A percentile compares a stretch with the other conserved stretches of the same genome.
These are phyloP conservation scores for Phytophthora fragariaefolia DNA, from an alignment of 352 stramenopile species.

Conservation along the genomic window DNA sequence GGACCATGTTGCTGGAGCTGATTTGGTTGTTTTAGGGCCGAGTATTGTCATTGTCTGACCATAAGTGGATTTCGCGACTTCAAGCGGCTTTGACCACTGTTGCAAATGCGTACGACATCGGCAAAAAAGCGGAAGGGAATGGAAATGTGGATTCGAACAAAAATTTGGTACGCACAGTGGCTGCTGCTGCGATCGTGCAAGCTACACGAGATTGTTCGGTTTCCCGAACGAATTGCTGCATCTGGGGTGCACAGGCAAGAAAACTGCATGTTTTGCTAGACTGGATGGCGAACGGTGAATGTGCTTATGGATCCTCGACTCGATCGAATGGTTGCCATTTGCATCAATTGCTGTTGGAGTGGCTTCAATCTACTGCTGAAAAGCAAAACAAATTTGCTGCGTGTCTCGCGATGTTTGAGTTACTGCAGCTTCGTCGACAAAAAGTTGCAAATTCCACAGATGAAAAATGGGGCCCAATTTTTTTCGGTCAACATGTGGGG, in stretches of 20 bases:
- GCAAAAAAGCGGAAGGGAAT: background rate
- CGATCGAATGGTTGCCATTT: conserved; percentile 27
- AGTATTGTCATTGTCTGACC: conserved; percentile 54
- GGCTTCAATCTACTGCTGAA: conserved; percentile 30
- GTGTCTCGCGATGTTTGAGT: conserved; percentile 66
- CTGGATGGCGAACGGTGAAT: conserved; percentile 50
- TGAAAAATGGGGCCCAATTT: background rate
- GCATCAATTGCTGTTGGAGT: conserved; percentile 43
- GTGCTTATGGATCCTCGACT: background rate
- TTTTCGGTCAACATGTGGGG: conserved; percentile 21
- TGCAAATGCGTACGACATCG: conserved; percentile 23
- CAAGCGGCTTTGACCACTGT: conserved; percentile 44
- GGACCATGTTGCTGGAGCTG: conserved; percentile 1
- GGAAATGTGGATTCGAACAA: conserved; percentile 16
- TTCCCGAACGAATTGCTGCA: conserved; percentile 61
- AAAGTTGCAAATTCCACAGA: conserved; percentile 5
- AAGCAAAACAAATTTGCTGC: conserved; percentile 65
- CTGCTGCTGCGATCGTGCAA: conserved; percentile 47
- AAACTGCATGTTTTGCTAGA: conserved; percentile 62
- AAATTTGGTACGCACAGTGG: conserved; percentile 58
- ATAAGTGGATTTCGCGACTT: conserved; percentile 68
- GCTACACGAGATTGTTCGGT: conserved; percentile 46
- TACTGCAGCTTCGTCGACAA: conserved; percentile 48
- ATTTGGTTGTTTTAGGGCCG: conserved; percentile 24
- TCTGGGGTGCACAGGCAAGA: conserved; percentile 54